Evolutionary conservation across 2,329 filamentous ascomycete species (phyloP).

Genomic region (Nothophoma quercina): DNA sequence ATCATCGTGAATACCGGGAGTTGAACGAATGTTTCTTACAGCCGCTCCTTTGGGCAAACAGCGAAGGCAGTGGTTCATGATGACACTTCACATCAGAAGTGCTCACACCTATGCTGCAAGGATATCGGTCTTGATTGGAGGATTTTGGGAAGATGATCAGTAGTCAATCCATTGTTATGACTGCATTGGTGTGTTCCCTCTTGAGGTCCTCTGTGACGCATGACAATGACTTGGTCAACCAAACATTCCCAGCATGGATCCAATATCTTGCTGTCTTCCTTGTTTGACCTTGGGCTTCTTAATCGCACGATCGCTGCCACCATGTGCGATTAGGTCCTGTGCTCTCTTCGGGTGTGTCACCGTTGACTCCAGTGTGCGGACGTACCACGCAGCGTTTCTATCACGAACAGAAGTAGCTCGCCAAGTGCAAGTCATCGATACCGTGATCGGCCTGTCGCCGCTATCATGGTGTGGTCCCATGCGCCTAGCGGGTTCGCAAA

Average conservation of each 20-base stretch:
- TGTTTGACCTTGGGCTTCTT: constrained; percentile 25
- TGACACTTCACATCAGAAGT: not conserved
- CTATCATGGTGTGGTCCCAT: not conserved
- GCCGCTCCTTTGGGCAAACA: constrained; percentile 12
- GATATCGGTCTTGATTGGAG: not conserved
- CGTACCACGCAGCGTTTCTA: not conserved
- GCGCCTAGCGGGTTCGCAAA: not conserved
- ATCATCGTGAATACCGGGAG: not conserved
- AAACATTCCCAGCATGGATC: constrained; percentile 22
- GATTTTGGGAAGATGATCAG: not conserved
- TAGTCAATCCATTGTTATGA: not conserved
- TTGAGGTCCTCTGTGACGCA: not conserved
- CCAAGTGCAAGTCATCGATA: constrained; percentile 1
- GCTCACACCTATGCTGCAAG: too few relatives aligned
- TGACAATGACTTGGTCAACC: not conserved
- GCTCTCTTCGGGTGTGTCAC: not conserved
- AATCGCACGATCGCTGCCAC: not conserved
- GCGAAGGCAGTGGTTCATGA: not conserved
- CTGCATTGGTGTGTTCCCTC: not conserved
- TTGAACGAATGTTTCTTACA: constrained; percentile 8
- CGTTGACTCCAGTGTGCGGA: not conserved
- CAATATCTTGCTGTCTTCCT: constrained; percentile 23
- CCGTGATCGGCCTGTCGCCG: not conserved
- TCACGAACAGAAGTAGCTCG: not conserved
- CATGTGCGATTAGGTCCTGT: not conserved